phyloP scores from a whole-genome alignment of 768 basidiomycete genomes.

The Suillus occidentalis region DNA sequence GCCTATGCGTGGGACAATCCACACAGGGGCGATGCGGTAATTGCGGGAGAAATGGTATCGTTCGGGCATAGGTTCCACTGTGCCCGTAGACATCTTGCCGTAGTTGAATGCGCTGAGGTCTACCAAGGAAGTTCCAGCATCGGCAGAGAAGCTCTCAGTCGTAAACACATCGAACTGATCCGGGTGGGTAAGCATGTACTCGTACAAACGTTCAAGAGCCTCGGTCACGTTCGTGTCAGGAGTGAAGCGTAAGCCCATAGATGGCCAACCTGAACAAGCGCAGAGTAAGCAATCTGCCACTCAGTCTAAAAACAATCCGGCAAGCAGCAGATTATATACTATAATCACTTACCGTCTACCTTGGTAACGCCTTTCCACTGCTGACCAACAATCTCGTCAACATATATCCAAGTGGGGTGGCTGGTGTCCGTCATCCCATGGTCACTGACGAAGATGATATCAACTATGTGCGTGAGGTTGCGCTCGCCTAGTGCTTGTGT shows the following conservation, averaged over 20 bases:
- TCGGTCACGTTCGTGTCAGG: conserved; percentile 53
- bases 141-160: conserved; percentile 13
- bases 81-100: conserved; percentile 16
- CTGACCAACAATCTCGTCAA: conserved; percentile 78
- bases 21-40: conserved; percentile 85
- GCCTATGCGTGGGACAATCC: conserved; percentile 78
- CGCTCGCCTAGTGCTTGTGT: conserved; percentile 62
- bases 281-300: conserved; percentile 13
- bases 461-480: conserved; percentile 80
- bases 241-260: conserved; percentile 80
- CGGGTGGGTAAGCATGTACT: conserved; percentile 26
- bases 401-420: conserved; percentile 68
- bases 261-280: conserved; percentile 77
- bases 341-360: conserved; percentile 24
- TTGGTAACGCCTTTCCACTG: conserved; percentile 48
- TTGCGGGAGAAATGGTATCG: conserved; percentile 74
- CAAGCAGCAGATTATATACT: background rate
- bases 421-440: conserved; percentile 94
- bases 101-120: background rate
- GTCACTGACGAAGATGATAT: conserved; percentile 87
- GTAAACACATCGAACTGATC: conserved; percentile 63
- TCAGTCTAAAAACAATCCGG: conserved; percentile 17
- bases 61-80: conserved; percentile 57
- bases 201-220: conserved; percentile 51
- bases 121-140: background rate